Percentiles rank a stretch among this genome's conserved stretches.
Conservation (phyloP, 169 alveolate genomes). For the Gregarina niphandrodes region DNA sequence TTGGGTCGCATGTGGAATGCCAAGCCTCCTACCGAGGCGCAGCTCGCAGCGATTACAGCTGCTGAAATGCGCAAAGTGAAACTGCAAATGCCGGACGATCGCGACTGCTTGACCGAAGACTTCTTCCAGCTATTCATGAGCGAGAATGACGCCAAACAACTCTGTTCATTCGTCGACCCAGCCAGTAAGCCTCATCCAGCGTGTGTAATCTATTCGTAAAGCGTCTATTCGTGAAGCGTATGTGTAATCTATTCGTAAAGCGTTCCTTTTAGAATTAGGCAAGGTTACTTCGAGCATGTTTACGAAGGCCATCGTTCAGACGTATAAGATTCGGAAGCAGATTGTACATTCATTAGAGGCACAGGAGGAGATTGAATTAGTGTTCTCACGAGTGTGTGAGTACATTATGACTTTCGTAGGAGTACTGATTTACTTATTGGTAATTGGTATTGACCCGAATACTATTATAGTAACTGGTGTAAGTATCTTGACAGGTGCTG, state of each 20-base stretch:
- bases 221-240: neutral
- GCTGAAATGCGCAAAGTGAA: too few relatives aligned
- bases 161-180: conserved; percentile 7
- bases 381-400: conserved; percentile 7
- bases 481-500: conserved; percentile 4
- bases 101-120: too few relatives aligned
- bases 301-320: conserved; percentile 5
- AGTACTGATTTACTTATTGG: conserved; percentile 5
- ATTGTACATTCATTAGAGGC: conserved; percentile 8
- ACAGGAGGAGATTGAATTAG: conserved; percentile 12
- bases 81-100: too few relatives aligned
- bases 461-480: conserved; percentile 14
- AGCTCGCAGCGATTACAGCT: too few relatives aligned
- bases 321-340: conserved; percentile 5
- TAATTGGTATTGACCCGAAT: conserved; percentile 9
- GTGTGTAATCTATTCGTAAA: neutral
- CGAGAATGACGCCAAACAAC: conserved; percentile 9
- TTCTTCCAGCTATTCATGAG: conserved; percentile 3
- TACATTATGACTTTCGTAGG: conserved; percentile 5
- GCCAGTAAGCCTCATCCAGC: conserved; percentile 2
- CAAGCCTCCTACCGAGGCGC: too few relatives aligned
- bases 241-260: neutral
- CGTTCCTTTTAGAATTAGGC: conserved; percentile 4
- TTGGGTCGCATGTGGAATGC: too few relatives aligned
- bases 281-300: conserved; percentile 7